Percentiles rank a stretch among this genome's conserved stretches.
Conservation (phyloP, 2,329 filamentous ascomycete species). For the Lachnellula suecica region DNA sequence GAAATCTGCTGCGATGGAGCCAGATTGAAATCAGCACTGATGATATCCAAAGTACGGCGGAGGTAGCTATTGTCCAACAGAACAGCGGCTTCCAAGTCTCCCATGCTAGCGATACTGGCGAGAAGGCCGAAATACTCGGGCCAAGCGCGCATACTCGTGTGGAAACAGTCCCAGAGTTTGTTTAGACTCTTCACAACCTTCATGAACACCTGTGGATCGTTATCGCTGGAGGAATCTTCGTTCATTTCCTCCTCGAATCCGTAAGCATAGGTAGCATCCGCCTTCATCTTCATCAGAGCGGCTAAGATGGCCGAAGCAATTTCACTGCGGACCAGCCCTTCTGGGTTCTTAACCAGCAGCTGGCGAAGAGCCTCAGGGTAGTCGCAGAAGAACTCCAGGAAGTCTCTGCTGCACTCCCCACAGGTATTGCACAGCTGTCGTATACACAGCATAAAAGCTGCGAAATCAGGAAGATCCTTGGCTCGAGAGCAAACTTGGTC, state of each 20-base stretch:
- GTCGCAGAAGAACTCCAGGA: constrained; percentile 59
- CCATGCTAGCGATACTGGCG: constrained; percentile 62
- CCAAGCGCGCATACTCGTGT: constrained; percentile 65
- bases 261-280: constrained; percentile 47
- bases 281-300: constrained; percentile 53
- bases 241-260: constrained; percentile 32
- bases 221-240: constrained; percentile 28
- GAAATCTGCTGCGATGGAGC: constrained; percentile 46
- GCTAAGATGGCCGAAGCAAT: constrained; percentile 50
- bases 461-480: constrained; percentile 66
- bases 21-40: constrained; percentile 31
- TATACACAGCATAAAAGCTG: constrained; percentile 52
- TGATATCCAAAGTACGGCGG: constrained; percentile 38
- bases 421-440: constrained; percentile 49
- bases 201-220: constrained; percentile 31
- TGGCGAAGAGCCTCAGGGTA: constrained; percentile 60
- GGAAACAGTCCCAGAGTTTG: constrained; percentile 61
- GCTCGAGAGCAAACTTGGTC: constrained; percentile 73
- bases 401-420: constrained; percentile 54
- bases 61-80: constrained; percentile 64
- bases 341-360: constrained; percentile 62
- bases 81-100: constrained; percentile 53
- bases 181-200: constrained; percentile 46
- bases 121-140: constrained; percentile 75
- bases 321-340: constrained; percentile 53